These are phyloP conservation scores for Schizophyllum commune DNA, from an alignment of 1,284 basidiomycete species.

Conservation along the genomic window DNA sequence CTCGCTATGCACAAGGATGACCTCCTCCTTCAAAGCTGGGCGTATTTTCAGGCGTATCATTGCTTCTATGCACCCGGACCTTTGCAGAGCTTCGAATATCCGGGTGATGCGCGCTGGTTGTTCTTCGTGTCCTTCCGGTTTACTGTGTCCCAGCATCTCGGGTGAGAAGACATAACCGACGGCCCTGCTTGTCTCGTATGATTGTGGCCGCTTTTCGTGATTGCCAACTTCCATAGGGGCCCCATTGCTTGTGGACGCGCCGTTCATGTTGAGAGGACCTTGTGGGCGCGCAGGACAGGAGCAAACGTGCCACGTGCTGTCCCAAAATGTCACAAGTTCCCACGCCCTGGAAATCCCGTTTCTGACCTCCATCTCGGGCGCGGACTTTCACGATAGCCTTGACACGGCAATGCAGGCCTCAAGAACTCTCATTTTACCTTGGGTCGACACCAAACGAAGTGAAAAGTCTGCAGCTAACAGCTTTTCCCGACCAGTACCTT, in stretches of 20 bases:
- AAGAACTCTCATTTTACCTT: too few relatives aligned
- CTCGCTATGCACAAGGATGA: slow-evolving; percentile 81
- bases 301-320: neutral
- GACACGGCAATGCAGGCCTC: too few relatives aligned
- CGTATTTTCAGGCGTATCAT: slow-evolving; percentile 80
- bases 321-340: neutral
- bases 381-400: too few relatives aligned
- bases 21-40: slow-evolving; percentile 71
- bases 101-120: slow-evolving; percentile 80
- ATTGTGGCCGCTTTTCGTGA: neutral
- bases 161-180: neutral
- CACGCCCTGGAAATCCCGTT: too few relatives aligned
- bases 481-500: too few relatives aligned
- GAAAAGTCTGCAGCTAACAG: too few relatives aligned
- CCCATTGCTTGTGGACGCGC: neutral
- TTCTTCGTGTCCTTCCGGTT: slow-evolving; percentile 62
- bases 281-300: neutral
- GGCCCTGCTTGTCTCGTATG: neutral
- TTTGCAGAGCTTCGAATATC: slow-evolving; percentile 65
- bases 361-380: too few relatives aligned
- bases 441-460: too few relatives aligned
- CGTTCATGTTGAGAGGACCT: neutral
- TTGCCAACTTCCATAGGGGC: neutral
- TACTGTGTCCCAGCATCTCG: neutral
- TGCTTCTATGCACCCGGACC: slow-evolving; percentile 51